phyloP scores from a whole-genome alignment of 768 basidiomycete species.

The Auricularia auricula-judae region DNA sequence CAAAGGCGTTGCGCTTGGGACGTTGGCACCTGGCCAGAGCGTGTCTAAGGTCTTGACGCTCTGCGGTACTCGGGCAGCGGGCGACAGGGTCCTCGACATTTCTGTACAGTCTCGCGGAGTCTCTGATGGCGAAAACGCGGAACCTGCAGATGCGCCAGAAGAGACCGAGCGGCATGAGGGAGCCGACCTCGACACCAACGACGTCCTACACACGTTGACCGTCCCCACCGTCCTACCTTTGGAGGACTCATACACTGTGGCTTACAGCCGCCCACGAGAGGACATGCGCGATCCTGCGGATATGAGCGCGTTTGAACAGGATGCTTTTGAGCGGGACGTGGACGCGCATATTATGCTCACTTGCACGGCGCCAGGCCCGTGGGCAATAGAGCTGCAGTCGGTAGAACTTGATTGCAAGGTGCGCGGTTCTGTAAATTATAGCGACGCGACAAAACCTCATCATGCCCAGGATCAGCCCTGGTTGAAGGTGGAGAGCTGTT shows the following conservation, averaged over 20 bases:
- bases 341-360: constrained; percentile 47
- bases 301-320: constrained; percentile 38
- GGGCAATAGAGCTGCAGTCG: constrained; percentile 40
- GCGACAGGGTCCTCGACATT: constrained; percentile 68
- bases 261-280: constrained; percentile 36
- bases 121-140: background rate
- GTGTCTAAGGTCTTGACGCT: constrained; percentile 54
- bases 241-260: constrained; percentile 37
- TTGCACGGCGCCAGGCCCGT: constrained; percentile 45
- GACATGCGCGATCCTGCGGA: constrained; percentile 40
- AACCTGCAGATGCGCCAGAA: background rate
- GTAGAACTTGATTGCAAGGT: constrained; percentile 41
- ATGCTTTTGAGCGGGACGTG: constrained; percentile 38
- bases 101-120: constrained; percentile 53
- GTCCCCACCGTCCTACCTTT: constrained; percentile 62
- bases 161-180: background rate
- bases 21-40: constrained; percentile 45
- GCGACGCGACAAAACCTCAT: background rate
- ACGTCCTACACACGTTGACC: constrained; percentile 53
- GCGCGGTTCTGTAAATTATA: constrained; percentile 8
- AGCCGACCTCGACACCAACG: constrained; percentile 29
- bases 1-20: constrained; percentile 61
- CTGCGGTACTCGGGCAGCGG: constrained; percentile 47
- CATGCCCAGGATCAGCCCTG: background rate
- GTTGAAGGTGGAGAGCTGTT: constrained; percentile 28